Percentiles rank a stretch among this genome's conserved stretches.
These are phyloP conservation scores for Ogataea trehaloabstinens DNA, from an alignment of 805 yeast genomes.

Conservation along the genomic window DNA sequence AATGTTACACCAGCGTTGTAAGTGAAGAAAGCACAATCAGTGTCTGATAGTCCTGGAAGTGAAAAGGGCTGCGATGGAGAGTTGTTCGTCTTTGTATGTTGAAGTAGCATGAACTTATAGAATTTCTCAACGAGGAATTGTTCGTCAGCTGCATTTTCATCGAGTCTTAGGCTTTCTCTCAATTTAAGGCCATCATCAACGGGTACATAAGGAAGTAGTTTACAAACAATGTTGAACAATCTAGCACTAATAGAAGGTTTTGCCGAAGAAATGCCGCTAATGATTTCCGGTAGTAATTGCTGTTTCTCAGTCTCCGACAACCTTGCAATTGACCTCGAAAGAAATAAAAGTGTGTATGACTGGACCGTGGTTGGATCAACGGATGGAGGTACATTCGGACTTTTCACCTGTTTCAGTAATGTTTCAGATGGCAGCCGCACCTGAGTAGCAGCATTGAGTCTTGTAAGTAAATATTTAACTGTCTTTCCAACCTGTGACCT, in stretches of 20 bases:
- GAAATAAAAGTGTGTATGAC: conserved; percentile 61
- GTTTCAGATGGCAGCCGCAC: conserved; percentile 64
- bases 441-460: conserved; percentile 54
- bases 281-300: conserved; percentile 44
- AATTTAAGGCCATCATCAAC: conserved; percentile 45
- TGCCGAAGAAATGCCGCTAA: conserved; percentile 45
- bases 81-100: conserved; percentile 41
- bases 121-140: conserved; percentile 45
- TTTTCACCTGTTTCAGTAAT: conserved; percentile 60
- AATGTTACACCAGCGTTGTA: conserved; percentile 65
- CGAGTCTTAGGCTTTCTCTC: conserved; percentile 36
- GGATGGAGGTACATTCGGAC: conserved; percentile 44
- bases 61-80: conserved; percentile 42
- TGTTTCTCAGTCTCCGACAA: conserved; percentile 37
- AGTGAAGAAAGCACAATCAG: conserved; percentile 62
- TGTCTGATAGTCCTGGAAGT: conserved; percentile 62
- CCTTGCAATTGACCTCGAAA: conserved; percentile 67
- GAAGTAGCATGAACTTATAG: conserved; percentile 55
- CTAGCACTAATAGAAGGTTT: conserved; percentile 42
- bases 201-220: conserved; percentile 48
- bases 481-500: conserved; percentile 61
- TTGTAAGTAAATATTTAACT: conserved; percentile 63
- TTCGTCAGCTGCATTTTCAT: conserved; percentile 37
- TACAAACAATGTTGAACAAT: conserved; percentile 58
- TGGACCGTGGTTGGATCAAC: conserved; percentile 51